These are phyloP conservation scores for Vishniacozyma victoriae DNA, from an alignment of 768 basidiomycete species.

Conservation along the genomic window DNA sequence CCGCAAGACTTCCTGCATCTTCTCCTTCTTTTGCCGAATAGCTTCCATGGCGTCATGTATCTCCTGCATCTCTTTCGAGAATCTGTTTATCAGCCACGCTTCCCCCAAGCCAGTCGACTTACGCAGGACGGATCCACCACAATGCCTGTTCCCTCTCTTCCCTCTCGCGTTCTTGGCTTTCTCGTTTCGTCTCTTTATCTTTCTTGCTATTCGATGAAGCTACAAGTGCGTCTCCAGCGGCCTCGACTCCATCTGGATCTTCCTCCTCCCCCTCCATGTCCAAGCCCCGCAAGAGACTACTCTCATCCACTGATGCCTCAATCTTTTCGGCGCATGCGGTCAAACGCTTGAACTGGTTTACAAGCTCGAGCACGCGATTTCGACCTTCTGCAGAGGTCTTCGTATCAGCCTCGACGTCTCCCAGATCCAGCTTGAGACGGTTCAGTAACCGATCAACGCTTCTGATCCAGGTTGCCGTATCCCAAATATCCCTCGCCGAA, in stretches of 20 bases:
- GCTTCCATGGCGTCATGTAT: constrained; percentile 14
- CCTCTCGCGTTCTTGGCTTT: constrained; percentile 14
- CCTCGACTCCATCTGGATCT: constrained; percentile 10
- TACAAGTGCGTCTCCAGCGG: constrained; percentile 5
- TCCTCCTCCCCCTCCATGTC: constrained; percentile 17
- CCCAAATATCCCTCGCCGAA: constrained; percentile 38
- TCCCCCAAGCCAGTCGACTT: no score
- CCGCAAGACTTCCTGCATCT: constrained; percentile 24
- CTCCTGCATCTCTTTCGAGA: constrained; percentile 15
- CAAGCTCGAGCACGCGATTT: constrained; percentile 10
- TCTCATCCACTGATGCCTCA: constrained; percentile 33
- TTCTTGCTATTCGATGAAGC: constrained; percentile 1
- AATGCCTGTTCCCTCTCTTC: constrained; percentile 18
- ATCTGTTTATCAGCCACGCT: constrained; percentile 12
- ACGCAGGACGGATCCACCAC: constrained; percentile 42
- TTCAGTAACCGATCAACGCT: constrained; percentile 14
- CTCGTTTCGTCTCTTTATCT: constrained; percentile 16
- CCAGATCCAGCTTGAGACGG: neutral
- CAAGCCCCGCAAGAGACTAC: constrained; percentile 12
- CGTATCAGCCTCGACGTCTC: neutral
- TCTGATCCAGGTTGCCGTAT: constrained; percentile 30
- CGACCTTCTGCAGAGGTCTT: constrained; percentile 1
- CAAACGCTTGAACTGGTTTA: constrained; percentile 12
- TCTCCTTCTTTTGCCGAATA: constrained; percentile 11
- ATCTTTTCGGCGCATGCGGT: constrained; percentile 19